Percentiles rank a stretch among this genome's conserved stretches.
Conservation (phyloP, 2,329 filamentous ascomycete species). For the Pyrenophora teres region DNA sequence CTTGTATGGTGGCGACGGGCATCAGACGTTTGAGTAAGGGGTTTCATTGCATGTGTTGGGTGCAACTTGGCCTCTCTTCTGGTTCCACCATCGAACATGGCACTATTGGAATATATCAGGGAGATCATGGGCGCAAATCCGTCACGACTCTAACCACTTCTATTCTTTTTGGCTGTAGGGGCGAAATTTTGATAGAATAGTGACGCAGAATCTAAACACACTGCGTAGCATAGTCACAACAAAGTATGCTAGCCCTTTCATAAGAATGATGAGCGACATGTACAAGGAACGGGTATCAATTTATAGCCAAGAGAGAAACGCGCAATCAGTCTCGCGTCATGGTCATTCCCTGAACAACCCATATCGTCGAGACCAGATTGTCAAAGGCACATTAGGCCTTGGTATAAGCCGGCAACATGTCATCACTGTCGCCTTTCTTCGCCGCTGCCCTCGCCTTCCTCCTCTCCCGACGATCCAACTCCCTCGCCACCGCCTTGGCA, state of each 20-base stretch:
- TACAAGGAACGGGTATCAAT: constrained; percentile 3
- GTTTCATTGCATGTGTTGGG: no score
- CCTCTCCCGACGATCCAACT: constrained; percentile 34
- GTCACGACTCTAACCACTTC: no score
- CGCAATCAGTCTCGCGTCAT: neutral
- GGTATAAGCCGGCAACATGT: constrained; percentile 32
- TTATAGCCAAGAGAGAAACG: constrained; percentile 3
- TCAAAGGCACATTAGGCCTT: constrained; percentile 17
- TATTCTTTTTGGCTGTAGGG: no score
- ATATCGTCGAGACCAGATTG: neutral
- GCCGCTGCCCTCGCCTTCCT: constrained; percentile 28
- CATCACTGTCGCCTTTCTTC: constrained; percentile 18
- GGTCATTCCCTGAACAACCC: neutral
- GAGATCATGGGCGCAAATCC: no score
- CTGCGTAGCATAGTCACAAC: no score
- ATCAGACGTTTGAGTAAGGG: constrained; percentile 4
- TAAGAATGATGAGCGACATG: no score
- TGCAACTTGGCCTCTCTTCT: no score
- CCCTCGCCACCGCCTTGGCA: constrained; percentile 38
- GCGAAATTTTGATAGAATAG: no score
- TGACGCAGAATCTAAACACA: no score
- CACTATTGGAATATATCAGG: no score
- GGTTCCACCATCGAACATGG: no score
- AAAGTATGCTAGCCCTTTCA: no score
- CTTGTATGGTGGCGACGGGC: constrained; percentile 1